Base-by-base conservation (phyloP, 2,329 filamentous ascomycete genomes). In the Dendrostoma leiphaemia region DNA sequence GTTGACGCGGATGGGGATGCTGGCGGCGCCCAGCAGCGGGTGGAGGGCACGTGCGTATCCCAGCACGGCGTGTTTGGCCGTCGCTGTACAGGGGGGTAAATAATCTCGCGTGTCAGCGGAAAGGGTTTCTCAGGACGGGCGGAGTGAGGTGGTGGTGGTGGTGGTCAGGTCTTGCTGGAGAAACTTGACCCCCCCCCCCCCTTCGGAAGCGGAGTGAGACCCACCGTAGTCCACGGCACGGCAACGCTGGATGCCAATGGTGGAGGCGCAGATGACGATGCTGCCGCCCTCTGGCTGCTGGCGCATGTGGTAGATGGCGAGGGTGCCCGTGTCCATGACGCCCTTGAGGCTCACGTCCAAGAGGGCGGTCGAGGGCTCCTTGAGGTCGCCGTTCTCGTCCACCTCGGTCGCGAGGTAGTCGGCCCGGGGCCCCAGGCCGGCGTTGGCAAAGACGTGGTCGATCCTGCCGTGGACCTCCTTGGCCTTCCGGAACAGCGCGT, bases 371-470 rank as follows among this genome's bases (percentile, higher is more conserved):
- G 64, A 67, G 2, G 80, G 80, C 52, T 80, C 74, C 32, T 72
- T 64, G 5, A 75, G 69, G 31, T 81, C 72, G 0, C 78, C 79
- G n/a, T 73, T 71, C 19, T 71, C 73, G 47, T 83, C 77, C 9
- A 77, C 65, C n/a, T 73, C 71, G 2, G 72, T 68, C 4, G 69
- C 69, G 2, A 82, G 58, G 58, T 79, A 82, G 60, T 78, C 65
- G 2, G 70, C 70, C 3, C 70, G 70, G 8, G 76, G 74, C 0
- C 68, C 69, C 28, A 84, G 68, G 15, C 83, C 83, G 0, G 83
- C 83, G 59, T 85, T 85, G 50, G 88, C 84, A 63, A 91, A 91
- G 6, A 90, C 89, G 65, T 89, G 82, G 40, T 89, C 89, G 57
- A 93, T 81, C 58, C 90, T 87, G 63, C 91, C 89, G 59, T 89